Evolutionary conservation across 371 early-diverging fungal species (phyloP).

Genomic region (Rhizopus delemar): DNA sequence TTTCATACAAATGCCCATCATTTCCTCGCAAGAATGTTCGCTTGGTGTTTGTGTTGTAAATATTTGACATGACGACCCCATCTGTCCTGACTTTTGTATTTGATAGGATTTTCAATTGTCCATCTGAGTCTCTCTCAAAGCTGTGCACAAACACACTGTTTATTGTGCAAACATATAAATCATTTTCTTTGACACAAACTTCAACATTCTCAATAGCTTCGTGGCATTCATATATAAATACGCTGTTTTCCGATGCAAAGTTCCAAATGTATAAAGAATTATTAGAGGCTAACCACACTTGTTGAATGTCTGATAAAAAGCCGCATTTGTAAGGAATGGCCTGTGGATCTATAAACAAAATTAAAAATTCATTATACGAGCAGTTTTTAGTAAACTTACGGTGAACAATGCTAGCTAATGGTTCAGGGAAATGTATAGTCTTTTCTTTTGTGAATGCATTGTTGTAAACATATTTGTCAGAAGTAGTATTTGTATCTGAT

Average conservation of each 20-base stretch:
- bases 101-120: conserved; percentile 6
- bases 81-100: neutral
- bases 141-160: conserved; percentile 18
- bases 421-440: neutral
- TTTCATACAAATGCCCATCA: conserved; percentile 86
- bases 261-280: conserved; percentile 20
- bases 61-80: conserved; percentile 13
- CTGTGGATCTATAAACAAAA: conserved; percentile 4
- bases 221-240: conserved; percentile 17
- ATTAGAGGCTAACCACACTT: conserved; percentile 13
- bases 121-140: neutral
- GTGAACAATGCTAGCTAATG: neutral
- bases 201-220: conserved; percentile 19
- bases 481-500: neutral
- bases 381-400: neutral
- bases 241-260: neutral
- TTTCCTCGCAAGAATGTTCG: conserved; percentile 84
- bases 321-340: conserved; percentile 16
- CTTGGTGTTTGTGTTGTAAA: conserved; percentile 53
- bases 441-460: neutral
- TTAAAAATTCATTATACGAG: neutral
- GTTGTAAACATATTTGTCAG: neutral
- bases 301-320: conserved; percentile 9
- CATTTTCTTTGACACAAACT: conserved; percentile 1
- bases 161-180: conserved; percentile 13